A percentile compares a stretch with the other conserved stretches of the same genome.
These are phyloP conservation scores for Starmerella etchellsii DNA, from an alignment of 805 yeast species.

Conservation along the genomic window DNA sequence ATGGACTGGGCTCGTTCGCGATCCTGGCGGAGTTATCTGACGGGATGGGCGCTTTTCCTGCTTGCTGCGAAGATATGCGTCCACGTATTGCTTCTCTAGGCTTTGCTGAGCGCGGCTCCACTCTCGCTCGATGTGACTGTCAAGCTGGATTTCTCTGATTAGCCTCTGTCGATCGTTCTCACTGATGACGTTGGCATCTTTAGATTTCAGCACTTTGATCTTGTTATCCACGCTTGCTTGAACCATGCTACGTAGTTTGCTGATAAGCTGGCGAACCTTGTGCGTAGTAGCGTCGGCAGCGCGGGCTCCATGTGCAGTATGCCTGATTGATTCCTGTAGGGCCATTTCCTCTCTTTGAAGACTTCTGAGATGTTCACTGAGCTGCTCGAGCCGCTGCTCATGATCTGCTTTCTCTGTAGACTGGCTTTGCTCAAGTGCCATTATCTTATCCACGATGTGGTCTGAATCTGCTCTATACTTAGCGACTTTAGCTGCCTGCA, in stretches of 20 bases:
- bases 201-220: constrained; percentile 1
- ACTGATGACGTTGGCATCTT: background rate
- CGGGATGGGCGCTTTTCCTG: too few species aligned
- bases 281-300: background rate
- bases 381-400: constrained; percentile 10
- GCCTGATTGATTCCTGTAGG: constrained; percentile 2
- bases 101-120: constrained; percentile 28
- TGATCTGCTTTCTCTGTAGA: constrained; percentile 7
- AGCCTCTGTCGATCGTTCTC: background rate
- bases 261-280: background rate
- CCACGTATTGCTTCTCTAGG: constrained; percentile 28
- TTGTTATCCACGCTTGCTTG: background rate
- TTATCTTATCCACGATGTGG: constrained; percentile 2
- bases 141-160: constrained; percentile 13
- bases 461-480: constrained; percentile 16
- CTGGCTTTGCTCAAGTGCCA: constrained; percentile 9
- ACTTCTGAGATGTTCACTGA: constrained; percentile 16
- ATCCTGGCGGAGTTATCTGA: too few species aligned
- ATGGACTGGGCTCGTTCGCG: too few species aligned
- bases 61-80: constrained; percentile 21
- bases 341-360: constrained; percentile 2
- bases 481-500: constrained; percentile 16
- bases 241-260: background rate
- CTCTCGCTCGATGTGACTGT: constrained; percentile 23
- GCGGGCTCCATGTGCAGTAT: background rate